phyloP scores from a whole-genome alignment of 2,329 filamentous ascomycete genomes.

The Fusarium virguliforme region DNA sequence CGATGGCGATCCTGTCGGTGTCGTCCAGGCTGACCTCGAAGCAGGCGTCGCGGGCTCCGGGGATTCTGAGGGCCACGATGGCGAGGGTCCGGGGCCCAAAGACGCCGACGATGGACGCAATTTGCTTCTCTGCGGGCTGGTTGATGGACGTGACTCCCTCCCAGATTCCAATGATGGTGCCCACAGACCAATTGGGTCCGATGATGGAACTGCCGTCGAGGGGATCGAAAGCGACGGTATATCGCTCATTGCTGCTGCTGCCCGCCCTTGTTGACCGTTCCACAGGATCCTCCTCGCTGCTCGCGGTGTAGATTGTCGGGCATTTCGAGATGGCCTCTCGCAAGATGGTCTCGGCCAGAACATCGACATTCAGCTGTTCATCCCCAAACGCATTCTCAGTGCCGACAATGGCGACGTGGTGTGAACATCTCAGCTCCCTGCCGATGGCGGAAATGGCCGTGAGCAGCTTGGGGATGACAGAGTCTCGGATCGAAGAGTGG shows the following conservation, averaged over 20 bases:
- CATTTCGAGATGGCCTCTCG: constrained; percentile 63
- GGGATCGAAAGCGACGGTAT: constrained; percentile 75
- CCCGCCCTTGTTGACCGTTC: constrained; percentile 56
- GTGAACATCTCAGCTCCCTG: constrained; percentile 60
- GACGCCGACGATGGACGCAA: constrained; percentile 68
- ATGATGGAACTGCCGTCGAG: constrained; percentile 76
- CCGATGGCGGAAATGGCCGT: constrained; percentile 63
- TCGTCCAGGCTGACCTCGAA: constrained; percentile 67
- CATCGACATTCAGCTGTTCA: constrained; percentile 73
- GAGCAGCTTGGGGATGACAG: constrained; percentile 67
- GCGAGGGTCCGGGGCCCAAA: constrained; percentile 71
- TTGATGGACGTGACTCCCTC: constrained; percentile 63
- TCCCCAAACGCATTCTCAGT: constrained; percentile 73
- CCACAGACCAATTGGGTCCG: constrained; percentile 71
- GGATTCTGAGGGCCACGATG: constrained; percentile 68
- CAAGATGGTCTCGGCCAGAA: constrained; percentile 66
- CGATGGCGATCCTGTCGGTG: constrained; percentile 54
- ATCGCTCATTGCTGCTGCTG: constrained; percentile 58
- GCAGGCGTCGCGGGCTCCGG: constrained; percentile 59
- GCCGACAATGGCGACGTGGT: constrained; percentile 64
- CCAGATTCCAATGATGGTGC: constrained; percentile 75
- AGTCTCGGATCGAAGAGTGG: constrained; percentile 58
- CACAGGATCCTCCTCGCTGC: constrained; percentile 74
- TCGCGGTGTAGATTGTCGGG: constrained; percentile 65
- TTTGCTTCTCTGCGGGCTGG: constrained; percentile 60